Percentiles rank a stretch among this genome's conserved stretches.
These are phyloP conservation scores for Trifolium repens DNA, from an alignment of 306 rosid species.

Conservation along the genomic window DNA sequence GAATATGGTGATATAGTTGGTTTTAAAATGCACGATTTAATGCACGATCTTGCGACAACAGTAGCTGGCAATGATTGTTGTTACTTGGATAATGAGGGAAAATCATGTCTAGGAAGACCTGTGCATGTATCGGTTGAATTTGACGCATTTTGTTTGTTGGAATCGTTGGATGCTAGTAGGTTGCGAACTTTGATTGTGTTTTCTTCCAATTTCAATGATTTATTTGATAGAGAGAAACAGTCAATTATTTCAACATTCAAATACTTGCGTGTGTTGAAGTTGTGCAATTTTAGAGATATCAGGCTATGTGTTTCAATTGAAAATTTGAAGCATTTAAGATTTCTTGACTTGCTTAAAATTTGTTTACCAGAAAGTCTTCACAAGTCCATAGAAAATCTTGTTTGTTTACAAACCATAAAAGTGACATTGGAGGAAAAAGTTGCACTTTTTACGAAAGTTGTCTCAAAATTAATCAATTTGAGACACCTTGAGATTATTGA, in stretches of 20 bases:
- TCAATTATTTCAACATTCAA: background rate
- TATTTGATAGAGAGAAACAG: too few relatives aligned
- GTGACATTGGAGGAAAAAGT: fast-evolving
- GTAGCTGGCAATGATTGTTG: background rate
- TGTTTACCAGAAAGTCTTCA: too few relatives aligned
- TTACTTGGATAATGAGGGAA: too few relatives aligned
- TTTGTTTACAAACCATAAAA: background rate
- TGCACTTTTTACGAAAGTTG: background rate
- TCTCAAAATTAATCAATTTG: conserved; percentile 8
- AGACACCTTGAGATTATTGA: too few relatives aligned
- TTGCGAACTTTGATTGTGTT: background rate
- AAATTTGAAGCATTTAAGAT: background rate
- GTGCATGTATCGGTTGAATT: background rate
- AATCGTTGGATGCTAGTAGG: background rate
- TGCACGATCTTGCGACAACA: background rate
- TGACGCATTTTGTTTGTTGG: background rate
- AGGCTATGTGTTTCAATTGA: too few relatives aligned
- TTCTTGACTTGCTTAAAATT: too few relatives aligned
- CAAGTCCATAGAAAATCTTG: too few relatives aligned
- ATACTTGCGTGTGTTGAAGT: background rate
- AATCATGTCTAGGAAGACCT: too few relatives aligned
- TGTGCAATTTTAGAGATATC: too few relatives aligned
- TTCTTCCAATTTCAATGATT: too few relatives aligned
- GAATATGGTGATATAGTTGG: background rate
- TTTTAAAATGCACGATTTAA: background rate